A percentile compares a stretch with the other conserved stretches of the same genome.
Conservation (phyloP, 306 rosid species). For the Cicer chorassanicum region DNA sequence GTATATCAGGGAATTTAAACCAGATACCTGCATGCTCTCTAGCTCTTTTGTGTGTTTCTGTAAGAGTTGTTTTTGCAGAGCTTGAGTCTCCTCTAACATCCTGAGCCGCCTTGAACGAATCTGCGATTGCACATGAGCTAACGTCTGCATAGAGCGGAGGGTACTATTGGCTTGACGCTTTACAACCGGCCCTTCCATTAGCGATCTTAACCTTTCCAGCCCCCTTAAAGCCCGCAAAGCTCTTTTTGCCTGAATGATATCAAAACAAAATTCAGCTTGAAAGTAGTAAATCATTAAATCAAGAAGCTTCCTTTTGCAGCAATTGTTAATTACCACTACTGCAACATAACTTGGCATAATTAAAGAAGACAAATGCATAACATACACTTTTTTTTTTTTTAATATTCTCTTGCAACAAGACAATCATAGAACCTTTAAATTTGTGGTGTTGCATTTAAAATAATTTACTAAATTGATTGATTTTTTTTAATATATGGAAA, state of each 20-base stretch:
- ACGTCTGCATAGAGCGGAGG: constrained; percentile 89
- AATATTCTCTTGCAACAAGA: no score
- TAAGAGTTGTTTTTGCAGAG: constrained; percentile 90
- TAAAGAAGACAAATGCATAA: not conserved
- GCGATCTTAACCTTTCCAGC: constrained; percentile 75
- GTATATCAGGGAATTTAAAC: constrained; percentile 43
- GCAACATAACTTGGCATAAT: constrained; percentile 4
- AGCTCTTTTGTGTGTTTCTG: constrained; percentile 90
- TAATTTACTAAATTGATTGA: no score
- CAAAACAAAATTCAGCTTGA: constrained; percentile 37
- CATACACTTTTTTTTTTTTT: no score
- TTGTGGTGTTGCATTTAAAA: no score
- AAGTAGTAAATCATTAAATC: constrained; percentile 7
- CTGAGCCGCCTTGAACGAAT: constrained; percentile 87
- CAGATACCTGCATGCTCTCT: constrained; percentile 74
- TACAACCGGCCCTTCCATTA: constrained; percentile 86
- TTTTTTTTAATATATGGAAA: no score
- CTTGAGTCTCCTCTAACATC: constrained; percentile 94
- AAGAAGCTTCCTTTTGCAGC: constrained; percentile 19
- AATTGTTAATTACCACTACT: constrained; percentile 11
- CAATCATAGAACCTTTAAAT: no score
- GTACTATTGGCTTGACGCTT: constrained; percentile 89
- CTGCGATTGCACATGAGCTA: constrained; percentile 91
- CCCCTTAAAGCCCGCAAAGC: constrained; percentile 91
- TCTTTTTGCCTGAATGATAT: constrained; percentile 77